These are phyloP conservation scores for Cocos nucifera DNA, from an alignment of 176 grass and related monocot species.

Conservation along the genomic window DNA sequence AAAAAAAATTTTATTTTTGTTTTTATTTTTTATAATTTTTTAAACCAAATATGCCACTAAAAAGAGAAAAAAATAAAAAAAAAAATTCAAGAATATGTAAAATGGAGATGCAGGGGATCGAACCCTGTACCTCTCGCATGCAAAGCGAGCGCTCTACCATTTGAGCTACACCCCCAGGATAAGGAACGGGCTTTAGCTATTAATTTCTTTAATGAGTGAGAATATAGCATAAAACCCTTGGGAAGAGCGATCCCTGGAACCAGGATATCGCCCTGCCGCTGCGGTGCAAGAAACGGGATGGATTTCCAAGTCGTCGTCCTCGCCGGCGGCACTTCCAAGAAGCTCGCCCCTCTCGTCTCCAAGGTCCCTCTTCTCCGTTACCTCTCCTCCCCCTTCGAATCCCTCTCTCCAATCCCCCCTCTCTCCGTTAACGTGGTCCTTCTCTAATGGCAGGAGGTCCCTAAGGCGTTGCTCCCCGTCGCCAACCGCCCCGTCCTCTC, in stretches of 20 bases:
- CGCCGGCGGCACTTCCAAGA: constrained; percentile 76
- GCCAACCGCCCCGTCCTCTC: constrained; percentile 84
- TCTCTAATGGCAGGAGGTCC: constrained; percentile 51
- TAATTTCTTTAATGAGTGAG: too few relatives aligned
- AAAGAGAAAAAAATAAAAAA: too few relatives aligned
- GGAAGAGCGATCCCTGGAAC: too few relatives aligned
- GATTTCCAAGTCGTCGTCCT: constrained; percentile 97
- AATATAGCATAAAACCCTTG: too few relatives aligned
- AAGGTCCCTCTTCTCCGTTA: constrained; percentile 24
- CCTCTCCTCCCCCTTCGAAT: neutral
- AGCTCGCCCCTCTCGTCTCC: constrained; percentile 74
- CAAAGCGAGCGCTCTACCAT: constrained; percentile 21
- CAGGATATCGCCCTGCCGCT: too few relatives aligned
- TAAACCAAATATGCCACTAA: too few relatives aligned
- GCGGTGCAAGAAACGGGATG: constrained; percentile 23
- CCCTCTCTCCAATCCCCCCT: neutral
- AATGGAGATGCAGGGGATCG: constrained; percentile 22
- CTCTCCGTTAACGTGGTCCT: constrained; percentile 1
- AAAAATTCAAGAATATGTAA: too few relatives aligned
- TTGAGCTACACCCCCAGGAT: constrained; percentile 3
- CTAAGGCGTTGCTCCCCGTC: constrained; percentile 83
- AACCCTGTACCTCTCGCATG: constrained; percentile 22
- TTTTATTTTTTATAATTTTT: too few relatives aligned
- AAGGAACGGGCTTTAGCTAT: too few relatives aligned
- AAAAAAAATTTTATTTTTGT: too few relatives aligned